Percentiles rank a stretch among this genome's conserved stretches.
Evolutionary conservation across 208 protist species (phyloP).

Genomic region (Herpetomonas samuelpessoai): DNA sequence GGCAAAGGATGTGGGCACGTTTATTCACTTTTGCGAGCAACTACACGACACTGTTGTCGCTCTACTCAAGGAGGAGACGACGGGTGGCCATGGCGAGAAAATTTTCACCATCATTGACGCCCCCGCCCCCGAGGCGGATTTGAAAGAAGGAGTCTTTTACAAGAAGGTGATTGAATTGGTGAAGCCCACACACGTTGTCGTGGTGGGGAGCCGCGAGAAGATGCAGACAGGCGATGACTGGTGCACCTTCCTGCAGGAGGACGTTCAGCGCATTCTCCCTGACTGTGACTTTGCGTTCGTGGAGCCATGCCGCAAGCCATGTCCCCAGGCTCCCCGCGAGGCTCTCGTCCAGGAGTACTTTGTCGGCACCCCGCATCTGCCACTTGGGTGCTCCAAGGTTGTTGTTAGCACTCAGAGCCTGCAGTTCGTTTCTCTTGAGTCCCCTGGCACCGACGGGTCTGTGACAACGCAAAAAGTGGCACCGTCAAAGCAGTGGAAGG

Average conservation of each 20-base stretch:
- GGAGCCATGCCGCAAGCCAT: conserved; percentile 23
- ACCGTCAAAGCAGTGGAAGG: conserved; percentile 14
- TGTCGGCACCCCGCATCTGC: conserved; percentile 34
- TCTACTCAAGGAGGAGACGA: conserved; percentile 39
- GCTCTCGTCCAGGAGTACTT: conserved; percentile 67
- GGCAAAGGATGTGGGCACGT: conserved; percentile 23
- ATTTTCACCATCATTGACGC: conserved; percentile 69
- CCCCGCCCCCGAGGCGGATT: conserved; percentile 42
- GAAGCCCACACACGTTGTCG: conserved; percentile 68
- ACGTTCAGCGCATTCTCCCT: conserved; percentile 67
- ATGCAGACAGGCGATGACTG: conserved; percentile 37
- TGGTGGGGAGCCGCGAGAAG: conserved; percentile 43
- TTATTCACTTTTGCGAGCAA: conserved; percentile 64
- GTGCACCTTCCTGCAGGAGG: conserved; percentile 68
- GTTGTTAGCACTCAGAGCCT: conserved; percentile 47
- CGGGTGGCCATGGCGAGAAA: conserved; percentile 7
- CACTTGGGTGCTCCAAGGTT: conserved; percentile 74
- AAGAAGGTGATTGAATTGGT: conserved; percentile 67
- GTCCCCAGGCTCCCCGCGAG: conserved; percentile 16
- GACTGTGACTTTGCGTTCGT: conserved; percentile 63
- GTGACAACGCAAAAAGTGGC: conserved; percentile 30
- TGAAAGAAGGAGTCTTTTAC: conserved; percentile 71
- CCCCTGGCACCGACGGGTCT: conserved; percentile 13
- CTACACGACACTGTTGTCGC: conserved; percentile 38
- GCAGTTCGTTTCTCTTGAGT: conserved; percentile 39